phyloP scores from a whole-genome alignment of 129 eudicot species.

The Saposhnikovia divaricata region DNA sequence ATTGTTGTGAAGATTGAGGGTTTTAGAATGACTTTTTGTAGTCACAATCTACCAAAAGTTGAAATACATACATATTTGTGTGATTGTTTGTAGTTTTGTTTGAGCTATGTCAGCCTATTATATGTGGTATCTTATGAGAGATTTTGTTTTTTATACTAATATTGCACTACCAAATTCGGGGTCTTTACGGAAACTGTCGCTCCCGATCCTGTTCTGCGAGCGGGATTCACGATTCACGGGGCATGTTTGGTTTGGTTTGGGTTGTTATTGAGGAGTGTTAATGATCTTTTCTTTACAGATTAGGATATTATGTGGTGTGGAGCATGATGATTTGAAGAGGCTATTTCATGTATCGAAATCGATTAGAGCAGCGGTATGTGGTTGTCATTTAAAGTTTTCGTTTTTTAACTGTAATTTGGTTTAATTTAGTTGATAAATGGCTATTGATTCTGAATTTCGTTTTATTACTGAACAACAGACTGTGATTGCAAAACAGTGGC shows the following conservation, averaged over 20 bases:
- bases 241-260: neutral
- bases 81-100: neutral
- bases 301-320: conserved; percentile 83
- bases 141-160: neutral
- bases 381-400: neutral
- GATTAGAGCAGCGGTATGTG: conserved; percentile 74
- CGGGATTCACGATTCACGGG: neutral
- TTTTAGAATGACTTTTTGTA: no score
- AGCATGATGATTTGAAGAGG: conserved; percentile 81
- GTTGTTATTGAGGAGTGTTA: neutral
- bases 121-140: neutral
- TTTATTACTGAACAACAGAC: conserved; percentile 40
- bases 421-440: neutral
- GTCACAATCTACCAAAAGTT: no score
- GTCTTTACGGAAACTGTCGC: neutral
- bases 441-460: conserved; percentile 2
- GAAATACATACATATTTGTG: neutral
- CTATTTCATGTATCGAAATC: conserved; percentile 63
- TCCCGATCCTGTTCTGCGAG: neutral
- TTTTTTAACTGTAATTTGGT: neutral
- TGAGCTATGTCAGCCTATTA: neutral
- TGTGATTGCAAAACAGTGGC: conserved; percentile 57
- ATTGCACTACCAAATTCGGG: neutral
- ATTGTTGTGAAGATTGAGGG: no score
- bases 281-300: conserved; percentile 38